Conservation (phyloP, 1,284 basidiomycete species). For the Volvariella volvacea region DNA sequence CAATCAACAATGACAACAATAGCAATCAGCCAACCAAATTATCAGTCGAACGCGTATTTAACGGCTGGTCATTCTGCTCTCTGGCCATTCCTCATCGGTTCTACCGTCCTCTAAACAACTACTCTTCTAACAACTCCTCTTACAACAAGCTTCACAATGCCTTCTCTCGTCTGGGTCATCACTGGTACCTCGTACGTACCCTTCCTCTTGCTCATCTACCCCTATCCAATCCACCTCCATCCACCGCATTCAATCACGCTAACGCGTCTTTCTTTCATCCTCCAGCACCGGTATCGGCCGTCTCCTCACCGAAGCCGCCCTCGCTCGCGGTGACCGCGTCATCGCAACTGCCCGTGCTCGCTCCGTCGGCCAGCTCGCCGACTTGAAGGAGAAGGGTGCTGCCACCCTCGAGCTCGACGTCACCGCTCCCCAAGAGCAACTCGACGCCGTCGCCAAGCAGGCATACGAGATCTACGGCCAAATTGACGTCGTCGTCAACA, state of each 20-base stretch:
- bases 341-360: background rate
- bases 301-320: slow-evolving; percentile 1
- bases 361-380: background rate
- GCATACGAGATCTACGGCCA: background rate
- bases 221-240: too few relatives aligned
- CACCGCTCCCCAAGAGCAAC: background rate
- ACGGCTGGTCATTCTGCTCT: too few relatives aligned
- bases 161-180: slow-evolving; percentile 1
- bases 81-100: too few relatives aligned
- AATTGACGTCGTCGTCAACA: background rate
- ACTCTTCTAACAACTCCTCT: too few relatives aligned
- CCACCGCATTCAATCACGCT: too few relatives aligned
- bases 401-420: slow-evolving; percentile 1
- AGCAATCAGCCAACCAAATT: too few relatives aligned
- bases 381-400: background rate
- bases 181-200: slow-evolving; percentile 1
- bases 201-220: background rate
- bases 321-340: background rate
- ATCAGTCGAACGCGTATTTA: too few relatives aligned
- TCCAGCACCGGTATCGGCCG: background rate
- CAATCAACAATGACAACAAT: too few relatives aligned
- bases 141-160: too few relatives aligned
- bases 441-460: background rate
- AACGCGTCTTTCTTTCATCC: too few relatives aligned
- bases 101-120: too few relatives aligned